A percentile compares a stretch with the other conserved stretches of the same genome.
These are phyloP conservation scores for Penicillium decumbens DNA, from an alignment of 2,329 filamentous ascomycete species.

Conservation along the genomic window DNA sequence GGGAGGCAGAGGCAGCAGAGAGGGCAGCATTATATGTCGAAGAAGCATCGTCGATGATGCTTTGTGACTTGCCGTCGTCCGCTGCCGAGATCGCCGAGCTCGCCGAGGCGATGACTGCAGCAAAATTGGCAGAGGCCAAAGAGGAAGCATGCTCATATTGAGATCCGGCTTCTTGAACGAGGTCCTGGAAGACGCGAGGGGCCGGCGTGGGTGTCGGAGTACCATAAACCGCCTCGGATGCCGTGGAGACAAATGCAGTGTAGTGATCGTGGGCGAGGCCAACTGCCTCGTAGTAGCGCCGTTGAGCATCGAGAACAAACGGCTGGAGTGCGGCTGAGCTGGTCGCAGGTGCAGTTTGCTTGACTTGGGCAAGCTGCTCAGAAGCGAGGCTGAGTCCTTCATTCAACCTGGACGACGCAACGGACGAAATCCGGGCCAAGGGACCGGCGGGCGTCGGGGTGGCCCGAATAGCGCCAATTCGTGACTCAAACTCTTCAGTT, in stretches of 20 bases:
- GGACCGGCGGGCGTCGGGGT: constrained; percentile 47
- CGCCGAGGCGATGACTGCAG: constrained; percentile 39
- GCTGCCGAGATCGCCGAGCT: constrained; percentile 34
- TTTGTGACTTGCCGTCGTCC: constrained; percentile 35
- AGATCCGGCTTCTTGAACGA: constrained; percentile 34
- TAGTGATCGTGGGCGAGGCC: constrained; percentile 76
- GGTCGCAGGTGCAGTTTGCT: constrained; percentile 60
- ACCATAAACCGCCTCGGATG: constrained; percentile 64
- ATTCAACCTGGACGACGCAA: constrained; percentile 65
- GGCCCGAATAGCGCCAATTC: constrained; percentile 43
- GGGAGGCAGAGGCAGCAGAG: constrained; percentile 41
- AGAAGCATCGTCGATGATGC: constrained; percentile 42
- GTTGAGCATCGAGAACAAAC: constrained; percentile 56
- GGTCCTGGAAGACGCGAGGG: constrained; percentile 28
- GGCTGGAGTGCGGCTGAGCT: constrained; percentile 54
- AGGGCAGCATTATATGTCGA: constrained; percentile 45
- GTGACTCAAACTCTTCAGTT: constrained; percentile 16
- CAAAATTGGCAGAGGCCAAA: constrained; percentile 41
- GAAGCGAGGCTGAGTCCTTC: constrained; percentile 68
- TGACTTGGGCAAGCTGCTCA: constrained; percentile 58
- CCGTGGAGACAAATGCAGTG: constrained; percentile 66
- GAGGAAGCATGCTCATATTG: constrained; percentile 36
- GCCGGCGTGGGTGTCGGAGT: constrained; percentile 49
- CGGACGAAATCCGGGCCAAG: constrained; percentile 57
- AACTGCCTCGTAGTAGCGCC: constrained; percentile 72